These are phyloP conservation scores for Diaporthe australafricana DNA, from an alignment of 2,329 filamentous ascomycete genomes.

Conservation along the genomic window DNA sequence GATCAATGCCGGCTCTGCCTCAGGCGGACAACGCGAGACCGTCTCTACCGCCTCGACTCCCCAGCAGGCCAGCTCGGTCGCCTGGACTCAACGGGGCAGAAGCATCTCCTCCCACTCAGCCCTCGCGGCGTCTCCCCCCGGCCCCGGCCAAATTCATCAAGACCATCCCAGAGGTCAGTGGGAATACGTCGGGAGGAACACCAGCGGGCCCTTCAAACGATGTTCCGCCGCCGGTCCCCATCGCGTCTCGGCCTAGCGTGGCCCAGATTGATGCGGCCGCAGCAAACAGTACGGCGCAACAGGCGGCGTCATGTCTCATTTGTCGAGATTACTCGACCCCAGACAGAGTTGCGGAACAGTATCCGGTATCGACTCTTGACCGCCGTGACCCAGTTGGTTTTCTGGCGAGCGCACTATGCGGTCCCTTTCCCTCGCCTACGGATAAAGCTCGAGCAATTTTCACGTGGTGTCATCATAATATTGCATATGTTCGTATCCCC, in stretches of 20 bases:
- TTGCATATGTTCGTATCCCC: constrained; percentile 73
- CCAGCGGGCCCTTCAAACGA: constrained; percentile 43
- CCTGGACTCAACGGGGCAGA: constrained; percentile 57
- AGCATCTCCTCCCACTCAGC: constrained; percentile 56
- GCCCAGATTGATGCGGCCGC: constrained; percentile 62
- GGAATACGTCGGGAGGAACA: constrained; percentile 38
- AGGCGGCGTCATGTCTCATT: constrained; percentile 69
- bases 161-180: constrained; percentile 45
- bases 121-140: constrained; percentile 54
- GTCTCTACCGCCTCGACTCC: constrained; percentile 61
- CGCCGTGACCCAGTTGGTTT: constrained; percentile 73
- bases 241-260: constrained; percentile 62
- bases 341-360: constrained; percentile 81
- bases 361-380: constrained; percentile 79
- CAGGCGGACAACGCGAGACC: constrained; percentile 50
- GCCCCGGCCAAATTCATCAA: constrained; percentile 47
- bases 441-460: constrained; percentile 96
- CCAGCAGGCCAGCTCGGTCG: constrained; percentile 58
- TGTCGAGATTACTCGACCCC: constrained; percentile 91
- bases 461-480: constrained; percentile 95
- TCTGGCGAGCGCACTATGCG: constrained; percentile 82
- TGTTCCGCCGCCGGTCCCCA: constrained; percentile 63
- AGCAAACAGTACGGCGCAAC: constrained; percentile 45
- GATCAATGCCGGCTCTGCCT: constrained; percentile 52
- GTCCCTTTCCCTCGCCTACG: constrained; percentile 82